phyloP scores from a whole-genome alignment of 1,284 basidiomycete genomes.

The Fistulina hepatica region DNA sequence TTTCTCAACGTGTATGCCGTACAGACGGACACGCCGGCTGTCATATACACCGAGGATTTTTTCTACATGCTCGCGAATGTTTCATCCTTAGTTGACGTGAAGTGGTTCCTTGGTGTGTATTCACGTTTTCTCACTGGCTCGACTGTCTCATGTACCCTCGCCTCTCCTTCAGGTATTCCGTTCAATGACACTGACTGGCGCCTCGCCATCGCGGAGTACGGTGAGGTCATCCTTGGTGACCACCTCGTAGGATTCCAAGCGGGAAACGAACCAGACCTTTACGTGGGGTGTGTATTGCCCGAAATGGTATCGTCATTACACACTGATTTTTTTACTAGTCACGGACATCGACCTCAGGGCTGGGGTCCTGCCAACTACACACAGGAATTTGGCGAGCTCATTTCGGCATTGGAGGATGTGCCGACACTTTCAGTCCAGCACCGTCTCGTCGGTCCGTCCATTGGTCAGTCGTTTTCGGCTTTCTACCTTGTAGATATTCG shows the following conservation, averaged over 20 bases:
- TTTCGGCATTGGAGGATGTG: slow-evolving; percentile 29
- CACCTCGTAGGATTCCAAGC: slow-evolving; percentile 10
- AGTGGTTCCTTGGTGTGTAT: slow-evolving; percentile 37
- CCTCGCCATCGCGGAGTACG: slow-evolving; percentile 33
- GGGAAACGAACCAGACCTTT: slow-evolving; percentile 13
- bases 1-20: background rate
- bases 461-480: slow-evolving; percentile 2
- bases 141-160: background rate
- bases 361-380: slow-evolving; percentile 38
- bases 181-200: slow-evolving; percentile 41
- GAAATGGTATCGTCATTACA: background rate
- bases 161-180: slow-evolving; percentile 28
- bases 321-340: background rate
- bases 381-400: slow-evolving; percentile 36
- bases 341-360: slow-evolving; percentile 9
- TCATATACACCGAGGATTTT: slow-evolving; percentile 38
- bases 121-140: slow-evolving; percentile 1
- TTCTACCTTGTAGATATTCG: no score
- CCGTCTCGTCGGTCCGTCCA: slow-evolving; percentile 5
- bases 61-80: slow-evolving; percentile 42
- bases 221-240: slow-evolving; percentile 21
- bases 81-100: slow-evolving; percentile 29
- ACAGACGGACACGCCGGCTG: slow-evolving; percentile 34
- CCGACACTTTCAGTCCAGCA: slow-evolving; percentile 23
- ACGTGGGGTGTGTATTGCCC: slow-evolving; percentile 5